phyloP scores from a whole-genome alignment of 164 flowering plant species.

The Platanus orientalis region DNA sequence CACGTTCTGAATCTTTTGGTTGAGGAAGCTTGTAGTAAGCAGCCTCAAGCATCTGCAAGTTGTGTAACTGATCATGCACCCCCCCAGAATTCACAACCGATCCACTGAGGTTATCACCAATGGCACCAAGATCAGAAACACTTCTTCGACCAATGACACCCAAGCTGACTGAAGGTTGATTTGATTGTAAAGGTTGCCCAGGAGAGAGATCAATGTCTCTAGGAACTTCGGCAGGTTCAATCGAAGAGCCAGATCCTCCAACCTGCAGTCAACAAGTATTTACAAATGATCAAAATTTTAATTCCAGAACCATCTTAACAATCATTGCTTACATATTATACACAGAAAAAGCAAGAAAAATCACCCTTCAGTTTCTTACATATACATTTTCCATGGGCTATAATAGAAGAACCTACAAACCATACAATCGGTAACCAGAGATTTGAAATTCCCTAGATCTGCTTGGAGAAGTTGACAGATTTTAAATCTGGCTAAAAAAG shows the following conservation, averaged over 20 bases:
- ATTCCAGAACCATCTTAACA: too few species aligned
- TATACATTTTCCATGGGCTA: not conserved
- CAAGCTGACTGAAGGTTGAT: slow-evolving; percentile 59
- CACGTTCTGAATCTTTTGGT: slow-evolving; percentile 92
- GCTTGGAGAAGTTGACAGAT: too few species aligned
- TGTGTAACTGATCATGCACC: slow-evolving; percentile 67
- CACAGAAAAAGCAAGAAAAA: not conserved
- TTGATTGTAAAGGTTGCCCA: slow-evolving; percentile 76
- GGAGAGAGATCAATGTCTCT: slow-evolving; percentile 80
- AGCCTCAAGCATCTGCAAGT: slow-evolving; percentile 89
- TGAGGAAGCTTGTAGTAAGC: slow-evolving; percentile 84
- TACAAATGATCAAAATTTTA: too few species aligned
- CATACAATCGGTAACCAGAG: too few species aligned
- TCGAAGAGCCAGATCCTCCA: slow-evolving; percentile 48
- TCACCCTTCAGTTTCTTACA: not conserved
- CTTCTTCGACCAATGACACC: slow-evolving; percentile 98
- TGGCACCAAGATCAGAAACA: slow-evolving; percentile 84
- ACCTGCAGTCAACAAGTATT: slow-evolving; percentile 34
- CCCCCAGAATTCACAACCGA: slow-evolving; percentile 46
- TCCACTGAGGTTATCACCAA: slow-evolving; percentile 75
- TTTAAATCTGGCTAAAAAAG: too few species aligned
- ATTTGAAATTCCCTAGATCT: too few species aligned
- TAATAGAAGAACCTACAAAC: too few species aligned
- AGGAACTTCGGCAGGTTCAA: slow-evolving; percentile 50
- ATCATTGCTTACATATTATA: not conserved